phyloP scores from a whole-genome alignment of 1,284 basidiomycete genomes.

The Cutaneotrichosporon dermatis region DNA sequence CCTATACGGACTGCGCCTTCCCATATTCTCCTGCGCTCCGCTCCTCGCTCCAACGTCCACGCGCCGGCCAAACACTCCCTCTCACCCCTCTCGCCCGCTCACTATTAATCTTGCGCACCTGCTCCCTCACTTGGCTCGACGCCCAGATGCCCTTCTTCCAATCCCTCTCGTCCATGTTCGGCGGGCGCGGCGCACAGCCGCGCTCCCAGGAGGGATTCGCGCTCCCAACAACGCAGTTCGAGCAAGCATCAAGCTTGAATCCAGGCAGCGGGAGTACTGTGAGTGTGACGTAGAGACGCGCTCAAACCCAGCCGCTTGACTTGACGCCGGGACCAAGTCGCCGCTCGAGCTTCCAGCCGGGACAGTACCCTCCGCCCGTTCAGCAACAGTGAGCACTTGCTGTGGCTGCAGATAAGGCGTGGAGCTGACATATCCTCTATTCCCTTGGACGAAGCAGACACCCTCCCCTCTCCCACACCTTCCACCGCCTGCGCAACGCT shows the following conservation, averaged over 20 bases:
- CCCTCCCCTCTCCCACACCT: slow-evolving; percentile 70
- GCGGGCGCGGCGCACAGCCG: slow-evolving; percentile 3
- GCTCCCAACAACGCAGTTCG: slow-evolving; percentile 15
- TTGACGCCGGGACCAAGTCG: slow-evolving; percentile 1
- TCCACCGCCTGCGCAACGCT: slow-evolving; percentile 71
- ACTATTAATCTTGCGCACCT: no score
- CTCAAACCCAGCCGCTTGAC: neutral
- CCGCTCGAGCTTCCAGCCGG: slow-evolving; percentile 5
- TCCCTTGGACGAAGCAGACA: slow-evolving; percentile 33
- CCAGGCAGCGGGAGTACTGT: neutral
- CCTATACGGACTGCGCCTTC: no score
- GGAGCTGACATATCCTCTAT: neutral
- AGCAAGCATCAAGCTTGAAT: neutral
- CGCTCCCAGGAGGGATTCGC: slow-evolving; percentile 9
- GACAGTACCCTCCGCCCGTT: neutral
- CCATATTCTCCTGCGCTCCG: no score
- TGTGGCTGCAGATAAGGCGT: no score
- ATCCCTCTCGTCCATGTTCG: slow-evolving; percentile 36
- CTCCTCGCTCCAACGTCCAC: no score
- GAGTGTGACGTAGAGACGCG: neutral
- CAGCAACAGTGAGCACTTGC: neutral
- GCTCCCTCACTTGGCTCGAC: no score
- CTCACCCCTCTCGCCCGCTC: no score
- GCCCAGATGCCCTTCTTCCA: slow-evolving; percentile 43
- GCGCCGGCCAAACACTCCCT: no score